Evolutionary conservation across 805 yeast species (phyloP).

Genomic region (Sungouiozyma ichnusensis): DNA sequence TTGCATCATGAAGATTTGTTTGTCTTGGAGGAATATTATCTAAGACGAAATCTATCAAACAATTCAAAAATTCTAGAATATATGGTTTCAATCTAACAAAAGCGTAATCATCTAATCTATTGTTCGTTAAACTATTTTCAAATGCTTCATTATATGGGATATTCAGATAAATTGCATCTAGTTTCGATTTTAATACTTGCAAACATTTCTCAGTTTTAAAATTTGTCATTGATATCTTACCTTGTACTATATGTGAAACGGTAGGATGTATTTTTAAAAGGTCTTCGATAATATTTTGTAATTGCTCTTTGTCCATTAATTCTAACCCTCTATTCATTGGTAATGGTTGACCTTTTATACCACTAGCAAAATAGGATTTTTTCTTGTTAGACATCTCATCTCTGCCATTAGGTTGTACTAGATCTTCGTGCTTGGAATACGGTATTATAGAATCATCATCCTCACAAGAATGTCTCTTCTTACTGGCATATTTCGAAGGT

Average conservation of each 20-base stretch:
- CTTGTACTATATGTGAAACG: conserved; percentile 10
- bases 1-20: conserved; percentile 19
- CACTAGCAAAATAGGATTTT: not conserved
- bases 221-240: conserved; percentile 4
- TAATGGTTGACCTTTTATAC: conserved; percentile 19
- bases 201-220: conserved; percentile 19
- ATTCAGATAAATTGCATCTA: conserved; percentile 14
- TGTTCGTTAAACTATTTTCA: conserved; percentile 5
- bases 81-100: conserved; percentile 26
- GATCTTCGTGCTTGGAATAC: not conserved
- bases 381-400: not conserved
- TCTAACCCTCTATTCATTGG: conserved; percentile 27
- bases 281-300: conserved; percentile 14
- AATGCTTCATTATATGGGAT: conserved; percentile 24
- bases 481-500: not conserved
- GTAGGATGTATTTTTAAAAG: conserved; percentile 16
- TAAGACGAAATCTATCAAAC: conserved; percentile 25
- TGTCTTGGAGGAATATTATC: conserved; percentile 26
- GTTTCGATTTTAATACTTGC: conserved; percentile 14
- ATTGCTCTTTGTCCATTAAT: conserved; percentile 23
- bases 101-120: conserved; percentile 26
- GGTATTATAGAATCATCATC: not conserved
- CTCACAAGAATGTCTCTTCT: not conserved
- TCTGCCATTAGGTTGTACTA: not conserved
- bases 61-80: conserved; percentile 26